Evolutionary conservation across 2,329 filamentous ascomycete genomes (phyloP).

Genomic region (Metarhizium robertsii): DNA sequence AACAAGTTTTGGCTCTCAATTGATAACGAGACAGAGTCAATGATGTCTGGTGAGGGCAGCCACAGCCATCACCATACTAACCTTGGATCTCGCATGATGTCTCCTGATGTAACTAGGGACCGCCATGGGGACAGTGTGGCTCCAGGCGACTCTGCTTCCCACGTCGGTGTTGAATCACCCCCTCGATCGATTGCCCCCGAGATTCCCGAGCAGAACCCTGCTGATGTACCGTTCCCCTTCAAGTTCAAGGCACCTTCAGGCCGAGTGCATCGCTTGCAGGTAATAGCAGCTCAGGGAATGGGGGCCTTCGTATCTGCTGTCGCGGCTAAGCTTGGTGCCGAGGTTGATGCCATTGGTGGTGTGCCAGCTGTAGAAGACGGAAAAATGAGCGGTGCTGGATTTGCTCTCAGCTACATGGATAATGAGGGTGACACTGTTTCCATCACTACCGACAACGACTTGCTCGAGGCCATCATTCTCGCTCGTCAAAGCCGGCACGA

Average conservation of each 20-base stretch:
- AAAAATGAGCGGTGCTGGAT: slow-evolving; percentile 66
- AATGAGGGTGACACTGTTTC: slow-evolving; percentile 95
- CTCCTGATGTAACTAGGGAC: slow-evolving; percentile 66
- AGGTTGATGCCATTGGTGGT: slow-evolving; percentile 78
- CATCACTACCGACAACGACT: slow-evolving; percentile 90
- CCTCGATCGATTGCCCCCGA: slow-evolving; percentile 52
- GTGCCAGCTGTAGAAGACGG: slow-evolving; percentile 70
- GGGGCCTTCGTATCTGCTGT: slow-evolving; percentile 69
- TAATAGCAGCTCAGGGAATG: slow-evolving; percentile 71
- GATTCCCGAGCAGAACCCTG: slow-evolving; percentile 42
- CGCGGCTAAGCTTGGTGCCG: slow-evolving; percentile 72
- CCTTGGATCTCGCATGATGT: slow-evolving; percentile 64
- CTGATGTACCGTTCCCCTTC: slow-evolving; percentile 84
- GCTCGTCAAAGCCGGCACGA: slow-evolving; percentile 70
- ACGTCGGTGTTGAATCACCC: slow-evolving; percentile 74
- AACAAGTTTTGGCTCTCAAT: slow-evolving; percentile 99
- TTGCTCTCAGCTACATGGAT: slow-evolving; percentile 90
- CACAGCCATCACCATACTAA: slow-evolving; percentile 58
- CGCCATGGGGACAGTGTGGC: slow-evolving; percentile 72
- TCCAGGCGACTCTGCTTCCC: slow-evolving; percentile 90
- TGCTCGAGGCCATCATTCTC: slow-evolving; percentile 80
- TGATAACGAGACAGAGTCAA: slow-evolving; percentile 88
- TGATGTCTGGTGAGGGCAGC: slow-evolving; percentile 86
- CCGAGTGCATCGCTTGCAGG: slow-evolving; percentile 85
- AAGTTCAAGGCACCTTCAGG: slow-evolving; percentile 98